phyloP scores from a whole-genome alignment of 768 basidiomycete genomes.

The Suillus alpinus region DNA sequence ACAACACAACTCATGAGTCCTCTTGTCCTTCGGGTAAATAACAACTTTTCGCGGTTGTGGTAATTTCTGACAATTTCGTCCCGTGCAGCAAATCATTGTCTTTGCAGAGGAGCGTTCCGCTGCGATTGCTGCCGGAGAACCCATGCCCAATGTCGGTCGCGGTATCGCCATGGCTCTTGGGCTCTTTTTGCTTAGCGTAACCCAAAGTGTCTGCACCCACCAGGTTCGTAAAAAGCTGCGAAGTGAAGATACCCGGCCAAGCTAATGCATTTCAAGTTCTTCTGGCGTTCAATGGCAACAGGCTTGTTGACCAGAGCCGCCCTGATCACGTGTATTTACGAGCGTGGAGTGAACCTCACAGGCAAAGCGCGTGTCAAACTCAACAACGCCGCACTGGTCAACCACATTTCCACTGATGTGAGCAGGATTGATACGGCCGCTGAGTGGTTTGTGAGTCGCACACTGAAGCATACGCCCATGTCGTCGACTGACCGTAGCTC shows the following conservation, averaged over 20 bases:
- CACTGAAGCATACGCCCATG: background rate
- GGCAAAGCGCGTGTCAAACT: constrained; percentile 64
- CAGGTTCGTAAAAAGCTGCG: constrained; percentile 39
- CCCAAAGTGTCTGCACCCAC: constrained; percentile 58
- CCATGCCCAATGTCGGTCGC: constrained; percentile 41
- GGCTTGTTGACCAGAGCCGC: constrained; percentile 66
- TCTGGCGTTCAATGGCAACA: constrained; percentile 66
- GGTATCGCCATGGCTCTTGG: constrained; percentile 62
- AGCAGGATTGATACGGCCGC: constrained; percentile 58
- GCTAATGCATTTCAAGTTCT: constrained; percentile 46
- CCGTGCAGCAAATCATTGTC: constrained; percentile 52
- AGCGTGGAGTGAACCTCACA: constrained; percentile 62
- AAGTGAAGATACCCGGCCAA: background rate
- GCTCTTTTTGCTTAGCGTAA: constrained; percentile 47
- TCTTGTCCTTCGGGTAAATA: constrained; percentile 52
- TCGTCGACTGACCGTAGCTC: background rate
- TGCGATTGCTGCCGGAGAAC: constrained; percentile 34
- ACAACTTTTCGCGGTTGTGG: background rate
- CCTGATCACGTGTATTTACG: constrained; percentile 70
- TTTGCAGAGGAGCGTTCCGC: constrained; percentile 49
- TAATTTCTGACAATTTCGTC: background rate
- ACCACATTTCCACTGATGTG: constrained; percentile 66
- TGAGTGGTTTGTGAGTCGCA: constrained; percentile 65
- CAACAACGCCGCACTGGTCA: constrained; percentile 58
- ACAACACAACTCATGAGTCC: constrained; percentile 61